These are phyloP conservation scores for Sutorius eximius DNA, from an alignment of 1,284 basidiomycete species.

Conservation along the genomic window DNA sequence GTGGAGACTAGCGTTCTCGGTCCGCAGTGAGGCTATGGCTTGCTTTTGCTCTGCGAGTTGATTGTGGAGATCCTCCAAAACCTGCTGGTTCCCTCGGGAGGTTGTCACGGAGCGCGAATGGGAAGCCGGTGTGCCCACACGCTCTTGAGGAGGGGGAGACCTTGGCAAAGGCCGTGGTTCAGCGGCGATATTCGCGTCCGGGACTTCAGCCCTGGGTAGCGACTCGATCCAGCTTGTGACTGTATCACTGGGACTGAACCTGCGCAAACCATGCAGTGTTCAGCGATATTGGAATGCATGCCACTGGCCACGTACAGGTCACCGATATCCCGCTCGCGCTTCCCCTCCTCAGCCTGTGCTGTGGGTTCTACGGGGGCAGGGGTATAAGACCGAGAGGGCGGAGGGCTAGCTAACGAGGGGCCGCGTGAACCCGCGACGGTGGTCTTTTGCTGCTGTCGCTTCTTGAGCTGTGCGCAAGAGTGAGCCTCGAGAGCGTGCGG, in stretches of 20 bases:
- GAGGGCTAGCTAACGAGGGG: constrained; percentile 40
- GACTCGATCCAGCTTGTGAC: constrained; percentile 61
- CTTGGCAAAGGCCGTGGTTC: constrained; percentile 12
- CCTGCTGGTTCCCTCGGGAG: constrained; percentile 4
- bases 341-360: constrained; percentile 36
- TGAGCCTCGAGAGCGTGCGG: constrained; percentile 13
- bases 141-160: constrained; percentile 21
- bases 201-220: constrained; percentile 48
- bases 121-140: constrained; percentile 8
- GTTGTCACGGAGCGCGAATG: constrained; percentile 1
- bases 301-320: constrained; percentile 48
- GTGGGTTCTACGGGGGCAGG: constrained; percentile 41
- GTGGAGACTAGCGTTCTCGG: constrained; percentile 20
- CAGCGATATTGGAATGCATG: background rate
- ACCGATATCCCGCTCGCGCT: constrained; percentile 42
- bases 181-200: constrained; percentile 9
- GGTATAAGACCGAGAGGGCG: constrained; percentile 52
- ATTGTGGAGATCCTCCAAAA: constrained; percentile 12
- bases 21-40: constrained; percentile 13
- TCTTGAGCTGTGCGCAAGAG: constrained; percentile 57
- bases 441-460: constrained; percentile 71
- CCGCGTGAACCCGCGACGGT: constrained; percentile 31
- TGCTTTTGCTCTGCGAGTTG: constrained; percentile 24
- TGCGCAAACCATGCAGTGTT: constrained; percentile 17
- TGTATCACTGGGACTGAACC: constrained; percentile 40